Base-by-base conservation (phyloP, 768 basidiomycete genomes). In the Lactarius indigo region DNA sequence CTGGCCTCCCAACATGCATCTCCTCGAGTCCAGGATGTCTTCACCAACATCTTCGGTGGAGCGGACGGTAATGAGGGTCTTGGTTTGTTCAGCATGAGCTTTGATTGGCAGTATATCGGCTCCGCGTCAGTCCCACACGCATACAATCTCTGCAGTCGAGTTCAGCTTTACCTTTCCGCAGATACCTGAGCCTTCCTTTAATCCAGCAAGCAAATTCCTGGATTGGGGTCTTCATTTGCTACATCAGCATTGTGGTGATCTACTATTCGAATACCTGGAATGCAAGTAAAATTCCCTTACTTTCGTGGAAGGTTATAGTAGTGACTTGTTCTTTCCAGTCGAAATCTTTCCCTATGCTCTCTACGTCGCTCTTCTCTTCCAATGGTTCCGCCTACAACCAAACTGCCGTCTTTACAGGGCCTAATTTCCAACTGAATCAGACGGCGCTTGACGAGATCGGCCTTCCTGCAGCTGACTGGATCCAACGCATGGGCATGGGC, bases 61-160 rank as follows among this genome's bases (percentile, higher is more conserved):
- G 77, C 83, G 3, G 79, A 84, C 41, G 87, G 82, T 33, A 90
- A 90, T 70, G 88, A 90, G 73, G 88, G 87, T 0, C 77, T 90
- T 47, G 88, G 88, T 0, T 71, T 89, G 23, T 63, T 85, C 47
- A 84, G 82, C 39, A 64, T 90, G 50, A 84, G 84, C n/a, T 82
- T 89, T 56, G 88, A 89, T 70, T 90, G 86, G 86, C 85, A 87
- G 66, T 86, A 86, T 69, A 85, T 87, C 68, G 82, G 82, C 0
- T 84, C 85, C 18, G 42, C 33, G 70, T 74, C 47, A 23, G 74
- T 71, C n/a, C 3, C 18, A 15, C 7, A n/a, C 35, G 15, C 23
- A 42, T 23, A n/a, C 47, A 8, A 18, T 13, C 26, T 26, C 50
- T 2, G n/a, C 20, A 35, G 64, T 2, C 33, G 30, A 58, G 3